Evolutionary conservation across 495 filamentous ascomycete species (phyloP), one percentile per base, ranked within the genome.

Genomic region (Neurospora sp.): DNA sequence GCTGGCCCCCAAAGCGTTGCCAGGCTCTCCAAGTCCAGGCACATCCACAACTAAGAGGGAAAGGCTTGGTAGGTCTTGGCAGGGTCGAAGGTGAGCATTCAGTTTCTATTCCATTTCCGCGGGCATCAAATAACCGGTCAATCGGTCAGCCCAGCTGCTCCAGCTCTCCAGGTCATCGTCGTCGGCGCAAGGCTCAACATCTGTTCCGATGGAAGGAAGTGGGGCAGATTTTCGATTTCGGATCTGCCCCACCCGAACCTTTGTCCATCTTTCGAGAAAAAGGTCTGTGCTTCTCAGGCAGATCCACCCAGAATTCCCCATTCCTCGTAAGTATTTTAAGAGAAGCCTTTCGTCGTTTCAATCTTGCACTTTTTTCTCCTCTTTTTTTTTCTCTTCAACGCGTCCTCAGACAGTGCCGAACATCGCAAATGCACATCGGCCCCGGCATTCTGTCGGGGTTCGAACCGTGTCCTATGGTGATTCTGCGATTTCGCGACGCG

Each of bases 391-490:
- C 80, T 83, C 82, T 81, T 80, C 86, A 88, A 92, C 91, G 91
- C 91, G 88, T 86, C 89, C 91, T 86, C 88, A 94, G 92, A 94
- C 92, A 96, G 93, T 94, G 88, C 92, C 90, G 87, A 86, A 84
- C 91, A 91, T 91, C 88, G 89, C 82, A 71, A 86, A 82, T 83
- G 74, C 84, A 85, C 83, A 81, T 80, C 77, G 83, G 79, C 78
- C 38, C 82, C 86, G 88, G 84, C 92, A 85, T 94, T 92, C 90
- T 94, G 92, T 86, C 84, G 84, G 86, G 77, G 74, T 82, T 82
- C 83, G 85, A 83, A 81, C 79, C 82, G 82, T 87, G 85, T 86
- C 83, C 80, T 85, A 92, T 92, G 89, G 88, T 92, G 87, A 82
- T 75, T 86, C 89, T 76, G 93, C 91, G 93, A 96, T 96, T 92